Conservation (phyloP, 139 green algal genomes). For the Mesotaenium endlicherianum region DNA sequence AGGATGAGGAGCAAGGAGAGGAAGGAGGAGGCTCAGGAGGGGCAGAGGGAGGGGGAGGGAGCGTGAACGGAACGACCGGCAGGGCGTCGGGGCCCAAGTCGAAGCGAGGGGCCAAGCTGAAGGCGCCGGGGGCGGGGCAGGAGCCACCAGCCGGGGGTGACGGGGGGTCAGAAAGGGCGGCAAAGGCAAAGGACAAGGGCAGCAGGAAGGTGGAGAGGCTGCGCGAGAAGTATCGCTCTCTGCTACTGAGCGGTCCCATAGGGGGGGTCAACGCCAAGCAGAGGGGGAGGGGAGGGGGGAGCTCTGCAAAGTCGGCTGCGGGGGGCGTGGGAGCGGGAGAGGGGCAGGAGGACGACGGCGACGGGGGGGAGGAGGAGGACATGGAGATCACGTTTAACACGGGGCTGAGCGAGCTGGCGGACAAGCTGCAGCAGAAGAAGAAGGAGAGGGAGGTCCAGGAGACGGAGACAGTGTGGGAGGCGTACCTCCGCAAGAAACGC, state of each 20-base stretch:
- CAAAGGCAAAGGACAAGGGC: slow-evolving; percentile 3
- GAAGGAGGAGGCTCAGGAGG: slow-evolving; percentile 11
- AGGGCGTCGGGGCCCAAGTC: no score
- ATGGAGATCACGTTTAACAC: slow-evolving; percentile 62
- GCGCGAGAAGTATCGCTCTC: slow-evolving; percentile 23
- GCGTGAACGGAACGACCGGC: no score
- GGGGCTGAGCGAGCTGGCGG: slow-evolving; percentile 75
- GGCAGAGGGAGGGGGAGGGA: not conserved
- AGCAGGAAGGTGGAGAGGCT: slow-evolving; percentile 6
- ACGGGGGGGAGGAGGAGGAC: slow-evolving; percentile 53
- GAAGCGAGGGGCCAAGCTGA: no score
- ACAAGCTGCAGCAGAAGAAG: slow-evolving; percentile 69
- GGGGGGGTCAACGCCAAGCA: no score
- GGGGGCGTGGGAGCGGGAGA: not conserved
- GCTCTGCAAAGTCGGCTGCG: no score
- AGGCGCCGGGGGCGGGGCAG: no score
- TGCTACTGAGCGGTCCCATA: slow-evolving; percentile 30
- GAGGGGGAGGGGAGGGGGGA: not conserved
- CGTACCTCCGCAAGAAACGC: slow-evolving; percentile 62
- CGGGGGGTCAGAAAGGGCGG: no score
- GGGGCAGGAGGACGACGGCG: slow-evolving; percentile 23
- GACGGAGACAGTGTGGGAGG: slow-evolving; percentile 81
- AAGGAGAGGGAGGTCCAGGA: slow-evolving; percentile 55
- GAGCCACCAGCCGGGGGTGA: no score
- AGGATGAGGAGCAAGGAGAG: slow-evolving; percentile 1